Conservation (phyloP, 108 stramenopile species). For the Fistulifera pelliculosa region DNA sequence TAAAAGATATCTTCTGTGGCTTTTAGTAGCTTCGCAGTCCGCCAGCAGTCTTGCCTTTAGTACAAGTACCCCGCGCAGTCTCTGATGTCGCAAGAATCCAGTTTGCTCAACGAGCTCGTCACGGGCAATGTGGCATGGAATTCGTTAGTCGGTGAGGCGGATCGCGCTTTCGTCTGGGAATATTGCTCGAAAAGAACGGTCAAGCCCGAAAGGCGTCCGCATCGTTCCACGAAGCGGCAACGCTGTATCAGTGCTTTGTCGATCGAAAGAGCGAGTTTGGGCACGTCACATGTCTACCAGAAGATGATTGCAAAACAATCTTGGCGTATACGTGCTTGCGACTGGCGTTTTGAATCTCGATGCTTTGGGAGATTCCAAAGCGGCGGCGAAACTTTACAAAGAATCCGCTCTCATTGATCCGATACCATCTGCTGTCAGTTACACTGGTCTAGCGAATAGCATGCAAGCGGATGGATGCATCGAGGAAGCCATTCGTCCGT, state of each 20-base stretch:
- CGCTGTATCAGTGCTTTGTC: conserved; percentile 76
- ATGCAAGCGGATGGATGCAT: conserved; percentile 56
- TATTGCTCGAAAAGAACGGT: conserved; percentile 60
- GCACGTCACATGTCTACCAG: conserved; percentile 53
- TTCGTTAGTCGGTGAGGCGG: conserved; percentile 53
- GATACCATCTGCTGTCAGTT: conserved; percentile 45
- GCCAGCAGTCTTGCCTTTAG: too few species aligned
- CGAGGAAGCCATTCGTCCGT: conserved; percentile 54
- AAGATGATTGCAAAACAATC: conserved; percentile 29
- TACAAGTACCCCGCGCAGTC: too few species aligned
- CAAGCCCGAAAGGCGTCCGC: conserved; percentile 54
- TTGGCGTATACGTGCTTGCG: conserved; percentile 63
- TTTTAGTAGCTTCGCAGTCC: too few species aligned
- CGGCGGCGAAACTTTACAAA: conserved; percentile 59
- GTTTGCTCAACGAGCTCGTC: conserved; percentile 4
- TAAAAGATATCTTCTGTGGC: too few species aligned
- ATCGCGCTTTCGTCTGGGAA: conserved; percentile 69
- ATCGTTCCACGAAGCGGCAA: conserved; percentile 77
- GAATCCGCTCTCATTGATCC: conserved; percentile 54
- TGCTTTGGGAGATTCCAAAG: conserved; percentile 69
- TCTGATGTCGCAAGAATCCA: too few species aligned
- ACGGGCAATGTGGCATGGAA: conserved; percentile 17
- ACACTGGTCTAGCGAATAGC: conserved; percentile 53
- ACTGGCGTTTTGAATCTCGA: conserved; percentile 63
- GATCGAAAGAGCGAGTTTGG: conserved; percentile 44